phyloP scores from a whole-genome alignment of 2,329 filamentous ascomycete species.

The Colletotrichum scovillei region DNA sequence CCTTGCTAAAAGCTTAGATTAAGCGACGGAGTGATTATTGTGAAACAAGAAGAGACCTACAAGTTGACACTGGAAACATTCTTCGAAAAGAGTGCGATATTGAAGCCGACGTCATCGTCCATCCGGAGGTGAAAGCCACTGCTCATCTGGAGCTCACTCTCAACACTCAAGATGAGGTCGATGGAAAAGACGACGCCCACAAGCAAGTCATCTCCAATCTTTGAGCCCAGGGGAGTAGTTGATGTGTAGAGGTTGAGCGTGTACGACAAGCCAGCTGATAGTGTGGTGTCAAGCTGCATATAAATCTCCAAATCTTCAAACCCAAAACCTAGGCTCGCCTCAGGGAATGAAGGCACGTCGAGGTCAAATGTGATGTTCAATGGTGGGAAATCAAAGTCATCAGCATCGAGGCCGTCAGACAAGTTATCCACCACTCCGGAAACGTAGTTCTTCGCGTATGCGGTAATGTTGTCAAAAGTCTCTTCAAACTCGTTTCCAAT shows the following conservation, averaged over 20 bases:
- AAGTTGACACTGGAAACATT: slow-evolving; percentile 59
- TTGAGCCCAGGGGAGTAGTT: slow-evolving; percentile 54
- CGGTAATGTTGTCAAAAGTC: slow-evolving; percentile 48
- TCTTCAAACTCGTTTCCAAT: slow-evolving; percentile 45
- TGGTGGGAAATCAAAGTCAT: slow-evolving; percentile 48
- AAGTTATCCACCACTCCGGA: slow-evolving; percentile 43
- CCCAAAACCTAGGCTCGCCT: slow-evolving; percentile 54
- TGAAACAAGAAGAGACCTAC: slow-evolving; percentile 50
- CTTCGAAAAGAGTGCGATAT: slow-evolving; percentile 61
- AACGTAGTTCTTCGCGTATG: slow-evolving; percentile 47
- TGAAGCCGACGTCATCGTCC: slow-evolving; percentile 59
- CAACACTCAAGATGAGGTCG: slow-evolving; percentile 62
- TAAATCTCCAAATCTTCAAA: slow-evolving; percentile 66
- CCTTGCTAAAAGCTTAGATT: slow-evolving; percentile 49
- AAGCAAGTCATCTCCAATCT: slow-evolving; percentile 51
- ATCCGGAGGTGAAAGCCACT: slow-evolving; percentile 67
- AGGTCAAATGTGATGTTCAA: slow-evolving; percentile 57
- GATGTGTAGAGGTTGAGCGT: slow-evolving; percentile 61
- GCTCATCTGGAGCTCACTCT: slow-evolving; percentile 60
- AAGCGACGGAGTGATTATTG: neutral
- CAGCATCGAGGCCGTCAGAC: slow-evolving; percentile 41
- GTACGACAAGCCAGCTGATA: slow-evolving; percentile 56
- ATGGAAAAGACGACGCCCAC: slow-evolving; percentile 58
- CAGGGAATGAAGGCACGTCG: slow-evolving; percentile 55
- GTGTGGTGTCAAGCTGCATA: slow-evolving; percentile 55